Conservation (phyloP, 345 rosid genomes). For the Raphanus sativus region DNA sequence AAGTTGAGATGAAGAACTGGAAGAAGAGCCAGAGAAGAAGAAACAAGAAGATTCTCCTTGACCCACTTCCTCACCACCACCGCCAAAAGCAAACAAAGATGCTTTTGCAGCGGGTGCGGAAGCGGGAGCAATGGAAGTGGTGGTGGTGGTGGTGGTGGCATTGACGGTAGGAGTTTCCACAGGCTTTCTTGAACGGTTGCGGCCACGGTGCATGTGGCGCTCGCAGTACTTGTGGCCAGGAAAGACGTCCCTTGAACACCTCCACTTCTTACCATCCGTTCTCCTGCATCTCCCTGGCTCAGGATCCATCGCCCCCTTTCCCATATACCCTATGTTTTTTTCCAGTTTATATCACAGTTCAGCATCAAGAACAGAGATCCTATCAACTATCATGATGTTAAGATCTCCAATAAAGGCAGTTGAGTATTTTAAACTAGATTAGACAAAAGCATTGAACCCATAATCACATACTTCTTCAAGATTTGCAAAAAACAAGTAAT, state of each 20-base stretch:
- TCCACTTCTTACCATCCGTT: conserved; percentile 98
- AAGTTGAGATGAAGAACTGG: conserved; percentile 61
- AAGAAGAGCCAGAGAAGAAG: conserved; percentile 48
- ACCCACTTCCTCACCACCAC: conserved; percentile 42
- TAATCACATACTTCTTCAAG: conserved; percentile 17
- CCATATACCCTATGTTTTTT: conserved; percentile 64
- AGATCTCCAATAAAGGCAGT: neutral
- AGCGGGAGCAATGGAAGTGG: conserved; percentile 34
- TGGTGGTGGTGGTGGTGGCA: neutral
- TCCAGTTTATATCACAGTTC: conserved; percentile 39
- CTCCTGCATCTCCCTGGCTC: conserved; percentile 99
- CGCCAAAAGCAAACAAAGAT: conserved; percentile 30
- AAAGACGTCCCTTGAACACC: conserved; percentile 97
- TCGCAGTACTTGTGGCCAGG: conserved; percentile 92
- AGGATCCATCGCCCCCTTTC: conserved; percentile 85
- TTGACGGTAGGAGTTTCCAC: conserved; percentile 83
- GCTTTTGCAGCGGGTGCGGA: conserved; percentile 19
- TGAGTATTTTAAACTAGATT: neutral
- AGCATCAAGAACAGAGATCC: conserved; percentile 2
- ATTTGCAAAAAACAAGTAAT: neutral
- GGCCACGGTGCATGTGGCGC: conserved; percentile 99
- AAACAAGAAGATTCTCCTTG: conserved; percentile 42
- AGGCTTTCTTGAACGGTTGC: conserved; percentile 99
- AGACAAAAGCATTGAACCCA: conserved; percentile 12
- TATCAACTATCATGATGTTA: neutral